Base-by-base conservation (phyloP, 106 monocot genomes). In the Dendrobium huoshanense region DNA sequence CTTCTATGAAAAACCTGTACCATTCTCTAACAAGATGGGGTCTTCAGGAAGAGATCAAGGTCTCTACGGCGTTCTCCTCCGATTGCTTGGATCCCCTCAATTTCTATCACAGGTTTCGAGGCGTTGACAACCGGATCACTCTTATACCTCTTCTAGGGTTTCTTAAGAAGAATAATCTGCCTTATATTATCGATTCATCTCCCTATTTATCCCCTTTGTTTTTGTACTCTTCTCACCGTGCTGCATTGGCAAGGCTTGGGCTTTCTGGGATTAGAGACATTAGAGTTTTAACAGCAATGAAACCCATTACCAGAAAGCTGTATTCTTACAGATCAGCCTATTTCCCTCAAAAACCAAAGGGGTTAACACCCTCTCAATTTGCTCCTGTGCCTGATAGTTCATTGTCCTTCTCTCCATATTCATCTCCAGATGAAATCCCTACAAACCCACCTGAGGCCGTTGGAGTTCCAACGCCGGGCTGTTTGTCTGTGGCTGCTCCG, bases 21-120 rank as follows among this genome's bases (percentile, higher is more conserved):
- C 72, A 79, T 22, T 81, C 84, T 56, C 79, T 89, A 41, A 41
- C 49, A 2, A 81, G 85, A 68, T 89, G 86, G 89, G 86, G 84
- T 27, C 59, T 89, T 33, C 75, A 64, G 61, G 75, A 79, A 47
- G 86, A 86, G 20, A 84, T 86, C 83, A 81, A 79, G 75, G 77
- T 86, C 22, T 89, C 81, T 9, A 55, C 78, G 55, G 81, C 75
- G 40, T 86, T 86, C 81, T 83, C 83, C 67, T 54, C 76, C 18
- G 7, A 27, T 7, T 87, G 51, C 55, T 85, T 27, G 7, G 51
- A 7, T 29, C 8, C 1, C 47, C 29, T 17, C 9, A 45, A 45
- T 45, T 45, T 45, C 45, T 45, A 45, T 9, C 45, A 7, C 6
- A 45, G 45, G 45, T 9, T 7, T 45, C 45, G 45, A 45, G 45